A percentile compares a stretch with the other conserved stretches of the same genome.
These are phyloP conservation scores for Acanthamoeba healyi DNA, from an alignment of 208 protist genomes.

Conservation along the genomic window DNA sequence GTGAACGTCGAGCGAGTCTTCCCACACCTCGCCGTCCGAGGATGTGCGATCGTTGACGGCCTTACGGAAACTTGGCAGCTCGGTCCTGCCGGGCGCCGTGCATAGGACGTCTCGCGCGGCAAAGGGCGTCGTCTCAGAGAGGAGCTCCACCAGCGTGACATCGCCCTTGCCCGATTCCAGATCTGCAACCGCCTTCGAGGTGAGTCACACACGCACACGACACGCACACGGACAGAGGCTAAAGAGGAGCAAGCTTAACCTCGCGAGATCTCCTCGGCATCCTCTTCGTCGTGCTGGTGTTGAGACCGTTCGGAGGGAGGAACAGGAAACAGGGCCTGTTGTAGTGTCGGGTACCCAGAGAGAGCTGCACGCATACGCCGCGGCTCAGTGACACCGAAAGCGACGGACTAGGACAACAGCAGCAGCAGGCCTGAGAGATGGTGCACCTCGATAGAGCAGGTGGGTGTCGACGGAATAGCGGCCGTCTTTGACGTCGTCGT, in stretches of 20 bases:
- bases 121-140: conserved; percentile 24
- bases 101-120: neutral
- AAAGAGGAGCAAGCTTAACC: neutral
- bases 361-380: neutral
- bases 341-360: neutral
- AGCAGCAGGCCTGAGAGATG: no score
- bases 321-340: conserved; percentile 9
- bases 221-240: neutral
- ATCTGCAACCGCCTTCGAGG: no score
- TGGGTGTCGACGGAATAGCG: neutral
- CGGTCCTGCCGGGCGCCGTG: neutral
- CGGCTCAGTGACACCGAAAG: no score
- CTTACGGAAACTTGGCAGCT: neutral
- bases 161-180: conserved; percentile 27
- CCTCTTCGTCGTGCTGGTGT: neutral
- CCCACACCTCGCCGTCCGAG: neutral
- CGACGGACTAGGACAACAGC: no score
- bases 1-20: conserved; percentile 36
- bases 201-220: neutral
- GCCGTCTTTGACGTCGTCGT: neutral
- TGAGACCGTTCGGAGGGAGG: neutral
- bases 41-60: neutral
- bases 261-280: neutral
- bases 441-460: conserved; percentile 28
- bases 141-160: conserved; percentile 1